A percentile compares a stretch with the other conserved stretches of the same genome.
These are phyloP conservation scores for Vanrija sp. DNA, from an alignment of 1,284 basidiomycete genomes.

Conservation along the genomic window DNA sequence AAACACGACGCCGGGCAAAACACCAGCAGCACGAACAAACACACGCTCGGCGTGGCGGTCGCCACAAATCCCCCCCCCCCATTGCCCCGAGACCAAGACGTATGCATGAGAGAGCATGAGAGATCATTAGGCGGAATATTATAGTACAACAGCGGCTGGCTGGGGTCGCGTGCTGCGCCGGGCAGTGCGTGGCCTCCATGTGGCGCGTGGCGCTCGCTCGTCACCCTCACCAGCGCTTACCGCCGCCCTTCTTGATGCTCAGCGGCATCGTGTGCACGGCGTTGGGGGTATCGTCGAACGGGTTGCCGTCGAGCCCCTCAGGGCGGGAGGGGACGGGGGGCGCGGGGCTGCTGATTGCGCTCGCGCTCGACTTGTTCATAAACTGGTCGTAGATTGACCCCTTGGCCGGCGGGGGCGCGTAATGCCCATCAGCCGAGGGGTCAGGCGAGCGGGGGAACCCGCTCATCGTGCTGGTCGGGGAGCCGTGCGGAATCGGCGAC, in stretches of 20 bases:
- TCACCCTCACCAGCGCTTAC: not conserved
- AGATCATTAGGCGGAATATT: no score
- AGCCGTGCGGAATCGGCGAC: no score
- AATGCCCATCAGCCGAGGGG: not conserved
- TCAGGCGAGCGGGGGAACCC: not conserved
- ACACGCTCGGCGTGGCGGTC: no score
- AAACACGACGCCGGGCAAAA: no score
- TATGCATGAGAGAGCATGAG: no score
- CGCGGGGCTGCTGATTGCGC: not conserved
- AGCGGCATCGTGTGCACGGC: not conserved
- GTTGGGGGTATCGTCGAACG: not conserved
- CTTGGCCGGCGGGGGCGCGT: no score
- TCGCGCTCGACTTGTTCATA: not conserved
- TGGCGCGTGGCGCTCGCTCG: not conserved
- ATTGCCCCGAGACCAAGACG: no score
- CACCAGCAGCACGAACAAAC: no score
- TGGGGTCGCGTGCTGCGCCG: not conserved
- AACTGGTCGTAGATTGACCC: not conserved
- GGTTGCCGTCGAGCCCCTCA: slow-evolving; percentile 1
- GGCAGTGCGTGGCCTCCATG: no score
- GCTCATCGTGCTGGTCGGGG: not conserved
- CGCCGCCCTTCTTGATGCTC: not conserved
- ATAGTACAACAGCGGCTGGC: not conserved
- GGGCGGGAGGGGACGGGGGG: not conserved
- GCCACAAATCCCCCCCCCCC: no score